Conservation (phyloP, 1,284 basidiomycete species). For the Boletus sp. region DNA sequence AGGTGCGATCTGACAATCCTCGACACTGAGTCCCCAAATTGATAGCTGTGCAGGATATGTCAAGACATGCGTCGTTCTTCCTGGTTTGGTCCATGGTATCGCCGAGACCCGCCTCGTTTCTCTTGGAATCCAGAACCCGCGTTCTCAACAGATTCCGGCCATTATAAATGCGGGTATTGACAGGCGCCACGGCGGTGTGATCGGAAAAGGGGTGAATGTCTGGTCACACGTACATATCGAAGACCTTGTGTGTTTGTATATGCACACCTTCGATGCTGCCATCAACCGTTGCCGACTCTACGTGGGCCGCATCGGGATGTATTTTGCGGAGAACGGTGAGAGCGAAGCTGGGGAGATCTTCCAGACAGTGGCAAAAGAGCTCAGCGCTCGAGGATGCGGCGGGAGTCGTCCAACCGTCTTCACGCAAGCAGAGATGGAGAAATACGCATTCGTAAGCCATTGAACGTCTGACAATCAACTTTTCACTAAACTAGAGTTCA, state of each 20-base stretch:
- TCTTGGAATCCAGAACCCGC: constrained; percentile 29
- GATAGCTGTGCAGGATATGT: constrained; percentile 26
- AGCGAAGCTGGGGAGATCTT: constrained; percentile 24
- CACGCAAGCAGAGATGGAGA: constrained; percentile 29
- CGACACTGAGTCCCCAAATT: neutral
- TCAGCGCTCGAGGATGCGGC: constrained; percentile 27
- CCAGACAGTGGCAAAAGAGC: constrained; percentile 19
- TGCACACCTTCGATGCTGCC: constrained; percentile 35
- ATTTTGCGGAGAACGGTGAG: constrained; percentile 35
- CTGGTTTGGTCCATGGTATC: constrained; percentile 36
- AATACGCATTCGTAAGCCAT: constrained; percentile 27
- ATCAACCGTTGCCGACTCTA: constrained; percentile 19
- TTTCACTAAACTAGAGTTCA: constrained; percentile 2
- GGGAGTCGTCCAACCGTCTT: constrained; percentile 29
- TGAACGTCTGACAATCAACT: neutral
- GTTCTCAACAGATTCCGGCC: constrained; percentile 27
- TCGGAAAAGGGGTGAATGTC: constrained; percentile 35
- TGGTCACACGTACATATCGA: constrained; percentile 36
- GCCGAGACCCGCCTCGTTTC: constrained; percentile 29
- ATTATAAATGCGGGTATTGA: constrained; percentile 29
- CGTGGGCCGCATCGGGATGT: constrained; percentile 34
- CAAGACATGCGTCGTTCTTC: constrained; percentile 32
- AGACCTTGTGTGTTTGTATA: constrained; percentile 33
- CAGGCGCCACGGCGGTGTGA: constrained; percentile 32
- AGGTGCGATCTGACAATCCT: constrained; percentile 20